Base-by-base conservation (phyloP, 192 early-diverging fungal species). In the Coemansia sp. region DNA sequence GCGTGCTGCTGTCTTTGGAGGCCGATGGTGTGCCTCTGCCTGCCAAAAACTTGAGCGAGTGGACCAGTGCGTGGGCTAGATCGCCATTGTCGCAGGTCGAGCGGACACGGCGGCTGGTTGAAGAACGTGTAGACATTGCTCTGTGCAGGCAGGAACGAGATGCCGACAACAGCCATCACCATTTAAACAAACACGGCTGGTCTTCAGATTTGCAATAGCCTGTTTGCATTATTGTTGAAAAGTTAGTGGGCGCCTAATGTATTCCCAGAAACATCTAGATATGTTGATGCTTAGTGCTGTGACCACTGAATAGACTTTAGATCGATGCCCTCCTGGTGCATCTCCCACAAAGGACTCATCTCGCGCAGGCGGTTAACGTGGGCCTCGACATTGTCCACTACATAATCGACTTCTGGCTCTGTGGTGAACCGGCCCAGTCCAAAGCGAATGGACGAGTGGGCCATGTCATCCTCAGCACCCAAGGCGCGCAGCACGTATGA, bases 331-430 rank as follows among this genome's bases (percentile, higher is more conserved):
- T 94, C 92, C 64, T 91, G 90, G 49, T 85, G 87, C 95, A 98
- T 98, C 72, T 98, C 95, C 93, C 93, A 98, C 38, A 98, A 80
- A 14, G 95, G 95, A 53, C 87, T 90, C 92, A 98, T 94, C 47
- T 98, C 95, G 37, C 95, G 77, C 59, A 98, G 65, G 51, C 85
- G 84, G 45, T 84, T 84, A 8, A 98, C 95, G 53, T 93, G 89
- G 8, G 78, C 73, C 19, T 83, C 79, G 8, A 98, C 92, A 32
- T 83, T 82, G 8, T 86, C 66, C 11, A 95, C 76, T 6, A 92
- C 91, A 72, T 88, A 90, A 60, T 98, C 95, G 22, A 98, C 84
- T 68, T 98, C 95, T 40, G 85, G 81, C 48, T 95, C 89, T 9
- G 95, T 98, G 17, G 95, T 98, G 70, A 95, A 98, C 43, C 95